These are phyloP conservation scores for Phellinidium pouzarii DNA, from an alignment of 1,284 basidiomycete species.

Conservation along the genomic window DNA sequence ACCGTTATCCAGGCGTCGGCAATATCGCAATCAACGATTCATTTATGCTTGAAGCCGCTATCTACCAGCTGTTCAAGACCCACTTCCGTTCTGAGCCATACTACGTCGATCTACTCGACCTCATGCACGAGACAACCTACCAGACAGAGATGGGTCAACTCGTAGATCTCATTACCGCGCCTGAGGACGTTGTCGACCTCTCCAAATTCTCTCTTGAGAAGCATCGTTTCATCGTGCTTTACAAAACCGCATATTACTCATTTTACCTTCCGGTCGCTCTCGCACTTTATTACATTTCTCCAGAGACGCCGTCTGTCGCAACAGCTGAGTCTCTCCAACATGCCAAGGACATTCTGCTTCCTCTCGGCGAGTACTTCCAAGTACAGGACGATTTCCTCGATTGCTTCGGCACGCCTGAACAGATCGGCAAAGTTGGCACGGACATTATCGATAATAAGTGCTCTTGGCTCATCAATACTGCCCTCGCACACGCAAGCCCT, in stretches of 20 bases:
- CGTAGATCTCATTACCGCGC: conserved; percentile 92
- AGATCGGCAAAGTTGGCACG: conserved; percentile 95
- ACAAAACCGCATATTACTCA: conserved; percentile 98
- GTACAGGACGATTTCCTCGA: conserved; percentile 98
- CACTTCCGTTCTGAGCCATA: conserved; percentile 81
- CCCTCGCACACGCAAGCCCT: conserved; percentile 54
- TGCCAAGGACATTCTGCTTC: conserved; percentile 82
- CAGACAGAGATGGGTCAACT: conserved; percentile 96
- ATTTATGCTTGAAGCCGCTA: conserved; percentile 94
- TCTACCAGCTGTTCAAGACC: conserved; percentile 86
- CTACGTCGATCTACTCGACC: conserved; percentile 85
- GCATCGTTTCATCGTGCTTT: conserved; percentile 90
- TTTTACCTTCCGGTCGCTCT: conserved; percentile 98
- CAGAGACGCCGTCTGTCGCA: conserved; percentile 57
- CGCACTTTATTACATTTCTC: conserved; percentile 63
- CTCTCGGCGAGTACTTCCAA: conserved; percentile 98
- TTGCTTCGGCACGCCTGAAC: conserved; percentile 84
- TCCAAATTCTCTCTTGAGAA: conserved; percentile 79
- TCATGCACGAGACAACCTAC: conserved; percentile 89
- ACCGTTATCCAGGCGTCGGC: conserved; percentile 68
- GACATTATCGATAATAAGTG: conserved; percentile 99
- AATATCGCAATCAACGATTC: conserved; percentile 95
- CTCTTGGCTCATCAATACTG: conserved; percentile 93
- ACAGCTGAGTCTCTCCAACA: conserved; percentile 67
- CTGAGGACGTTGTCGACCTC: conserved; percentile 85